Percentiles rank a stretch among this genome's conserved stretches.
Evolutionary conservation across 2,329 filamentous ascomycete genomes (phyloP).

Genomic region (Aureobasidium melanogenum): DNA sequence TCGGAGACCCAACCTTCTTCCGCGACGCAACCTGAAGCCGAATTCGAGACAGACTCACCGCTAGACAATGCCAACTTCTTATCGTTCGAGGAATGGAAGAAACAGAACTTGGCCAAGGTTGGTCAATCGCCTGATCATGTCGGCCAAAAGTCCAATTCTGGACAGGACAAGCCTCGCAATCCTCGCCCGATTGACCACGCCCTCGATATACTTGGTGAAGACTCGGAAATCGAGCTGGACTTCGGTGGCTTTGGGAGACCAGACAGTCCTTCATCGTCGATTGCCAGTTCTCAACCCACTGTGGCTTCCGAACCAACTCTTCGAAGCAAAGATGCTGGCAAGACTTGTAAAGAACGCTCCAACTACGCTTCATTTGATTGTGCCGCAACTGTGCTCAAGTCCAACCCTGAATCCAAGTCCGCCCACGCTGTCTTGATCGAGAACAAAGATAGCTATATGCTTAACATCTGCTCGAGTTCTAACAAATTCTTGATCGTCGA

Average conservation of each 20-base stretch:
- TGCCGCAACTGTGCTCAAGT: constrained; percentile 86
- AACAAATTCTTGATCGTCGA: constrained; percentile 96
- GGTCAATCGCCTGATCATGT: constrained; percentile 68
- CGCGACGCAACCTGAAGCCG: constrained; percentile 27
- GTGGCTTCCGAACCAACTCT: constrained; percentile 28
- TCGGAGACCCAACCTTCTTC: constrained; percentile 7
- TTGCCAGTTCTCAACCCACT: neutral
- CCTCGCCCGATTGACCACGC: constrained; percentile 54
- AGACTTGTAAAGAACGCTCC: constrained; percentile 94
- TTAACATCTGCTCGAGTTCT: constrained; percentile 75
- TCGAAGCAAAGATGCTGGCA: constrained; percentile 86
- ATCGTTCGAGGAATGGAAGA: constrained; percentile 98
- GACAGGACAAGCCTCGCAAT: constrained; percentile 39
- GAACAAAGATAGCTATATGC: constrained; percentile 98
- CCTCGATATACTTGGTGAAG: constrained; percentile 73
- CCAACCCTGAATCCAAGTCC: constrained; percentile 77
- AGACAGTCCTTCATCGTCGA: neutral
- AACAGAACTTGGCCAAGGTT: constrained; percentile 75
- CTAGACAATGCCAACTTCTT: constrained; percentile 76
- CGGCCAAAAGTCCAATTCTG: constrained; percentile 38
- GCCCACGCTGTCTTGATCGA: constrained; percentile 83
- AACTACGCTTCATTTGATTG: constrained; percentile 98
- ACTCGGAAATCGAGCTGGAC: constrained; percentile 73
- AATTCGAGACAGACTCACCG: constrained; percentile 54
- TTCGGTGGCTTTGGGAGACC: constrained; percentile 53